A percentile compares a stretch with the other conserved stretches of the same genome.
These are phyloP conservation scores for Bullera alba DNA, from an alignment of 768 basidiomycete genomes.

Conservation along the genomic window DNA sequence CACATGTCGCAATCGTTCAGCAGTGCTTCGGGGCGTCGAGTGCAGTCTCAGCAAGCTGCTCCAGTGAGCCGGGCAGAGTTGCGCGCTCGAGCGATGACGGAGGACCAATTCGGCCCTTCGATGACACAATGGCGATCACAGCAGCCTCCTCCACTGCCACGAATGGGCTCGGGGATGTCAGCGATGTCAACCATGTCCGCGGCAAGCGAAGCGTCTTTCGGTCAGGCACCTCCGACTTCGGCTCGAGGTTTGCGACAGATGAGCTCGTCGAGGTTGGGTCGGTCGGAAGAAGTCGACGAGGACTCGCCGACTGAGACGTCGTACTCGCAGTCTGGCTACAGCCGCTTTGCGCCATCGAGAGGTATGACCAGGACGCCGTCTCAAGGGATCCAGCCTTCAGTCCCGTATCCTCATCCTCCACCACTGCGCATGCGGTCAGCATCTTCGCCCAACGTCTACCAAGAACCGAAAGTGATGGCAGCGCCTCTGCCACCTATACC, in stretches of 20 bases:
- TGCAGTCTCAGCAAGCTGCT: conserved; percentile 55
- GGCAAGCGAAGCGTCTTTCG: conserved; percentile 32
- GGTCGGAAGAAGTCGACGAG: conserved; percentile 30
- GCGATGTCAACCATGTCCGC: conserved; percentile 38
- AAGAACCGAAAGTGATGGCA: conserved; percentile 21
- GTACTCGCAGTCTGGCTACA: neutral
- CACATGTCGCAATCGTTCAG: conserved; percentile 60
- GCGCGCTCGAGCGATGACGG: conserved; percentile 62
- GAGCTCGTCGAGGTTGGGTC: conserved; percentile 10
- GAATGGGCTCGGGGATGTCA: conserved; percentile 39
- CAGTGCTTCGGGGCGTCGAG: conserved; percentile 53
- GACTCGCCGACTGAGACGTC: conserved; percentile 7
- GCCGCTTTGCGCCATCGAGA: conserved; percentile 15
- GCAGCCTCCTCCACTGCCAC: conserved; percentile 47
- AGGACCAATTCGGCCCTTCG: conserved; percentile 59
- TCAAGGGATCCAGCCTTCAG: conserved; percentile 15
- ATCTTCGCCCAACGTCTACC: conserved; percentile 48
- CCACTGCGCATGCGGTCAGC: conserved; percentile 47
- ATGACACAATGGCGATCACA: conserved; percentile 61
- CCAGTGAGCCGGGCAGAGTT: conserved; percentile 53
- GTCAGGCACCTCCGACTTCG: conserved; percentile 6
- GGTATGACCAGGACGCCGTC: conserved; percentile 31
- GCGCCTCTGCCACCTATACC: conserved; percentile 6
- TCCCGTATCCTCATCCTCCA: conserved; percentile 25
- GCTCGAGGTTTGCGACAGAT: conserved; percentile 6